phyloP scores from a whole-genome alignment of 768 basidiomycete genomes.

The Tylopilus balloui region DNA sequence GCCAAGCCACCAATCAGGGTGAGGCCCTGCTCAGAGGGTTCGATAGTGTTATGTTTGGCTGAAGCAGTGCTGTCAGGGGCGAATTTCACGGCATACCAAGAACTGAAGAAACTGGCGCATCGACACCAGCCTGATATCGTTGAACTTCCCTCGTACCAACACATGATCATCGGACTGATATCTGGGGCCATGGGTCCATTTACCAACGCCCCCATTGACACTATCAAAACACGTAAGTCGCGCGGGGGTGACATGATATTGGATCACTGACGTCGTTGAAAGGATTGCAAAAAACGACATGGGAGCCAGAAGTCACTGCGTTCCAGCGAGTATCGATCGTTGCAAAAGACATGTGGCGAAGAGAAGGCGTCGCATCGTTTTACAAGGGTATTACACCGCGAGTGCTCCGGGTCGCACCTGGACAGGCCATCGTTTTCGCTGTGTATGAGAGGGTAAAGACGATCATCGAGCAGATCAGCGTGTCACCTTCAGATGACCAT shows the following conservation, averaged over 20 bases:
- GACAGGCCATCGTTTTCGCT: conserved; percentile 95
- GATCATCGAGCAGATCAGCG: conserved; percentile 64
- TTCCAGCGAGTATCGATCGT: conserved; percentile 76
- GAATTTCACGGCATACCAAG: conserved; percentile 98
- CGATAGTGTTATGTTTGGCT: not conserved
- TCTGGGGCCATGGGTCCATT: conserved; percentile 99
- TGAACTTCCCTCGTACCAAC: conserved; percentile 91
- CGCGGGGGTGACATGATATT: not conserved
- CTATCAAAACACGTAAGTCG: conserved; percentile 84
- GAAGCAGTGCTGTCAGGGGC: conserved; percentile 49
- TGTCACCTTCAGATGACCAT: conserved; percentile 53
- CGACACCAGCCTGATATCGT: conserved; percentile 69
- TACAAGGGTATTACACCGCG: conserved; percentile 99
- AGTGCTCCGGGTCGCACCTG: conserved; percentile 93
- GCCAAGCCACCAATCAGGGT: conserved; percentile 99
- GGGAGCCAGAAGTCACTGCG: conserved; percentile 68
- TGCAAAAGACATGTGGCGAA: conserved; percentile 87
- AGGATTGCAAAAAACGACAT: conserved; percentile 85
- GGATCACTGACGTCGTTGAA: conserved; percentile 6
- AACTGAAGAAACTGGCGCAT: conserved; percentile 83
- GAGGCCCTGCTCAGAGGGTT: not conserved
- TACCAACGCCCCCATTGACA: conserved; percentile 94
- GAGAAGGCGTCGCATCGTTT: conserved; percentile 85
- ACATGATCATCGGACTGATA: conserved; percentile 91
- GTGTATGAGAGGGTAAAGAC: conserved; percentile 89